phyloP scores from a whole-genome alignment of 2,329 filamentous ascomycete genomes.

The Colletotrichum liriopes region DNA sequence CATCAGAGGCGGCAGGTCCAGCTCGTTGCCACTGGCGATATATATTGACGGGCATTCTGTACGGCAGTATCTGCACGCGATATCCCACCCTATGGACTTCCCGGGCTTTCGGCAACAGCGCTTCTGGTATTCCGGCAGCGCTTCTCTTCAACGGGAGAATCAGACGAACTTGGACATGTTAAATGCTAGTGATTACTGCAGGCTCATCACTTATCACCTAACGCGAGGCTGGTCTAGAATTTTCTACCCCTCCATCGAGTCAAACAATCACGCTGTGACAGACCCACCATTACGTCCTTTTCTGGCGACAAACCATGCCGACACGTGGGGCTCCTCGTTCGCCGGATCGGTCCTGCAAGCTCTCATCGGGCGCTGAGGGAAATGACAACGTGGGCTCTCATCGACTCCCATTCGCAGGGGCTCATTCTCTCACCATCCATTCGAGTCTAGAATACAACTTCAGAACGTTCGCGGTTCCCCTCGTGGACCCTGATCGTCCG shows the following conservation, averaged over 20 bases:
- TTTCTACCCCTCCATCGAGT: constrained; percentile 34
- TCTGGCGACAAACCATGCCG: constrained; percentile 36
- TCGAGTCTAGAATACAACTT: not conserved
- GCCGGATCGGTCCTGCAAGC: constrained; percentile 23
- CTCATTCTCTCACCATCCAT: not conserved
- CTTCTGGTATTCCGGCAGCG: not conserved
- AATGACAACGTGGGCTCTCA: constrained; percentile 19
- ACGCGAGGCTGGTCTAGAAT: constrained; percentile 35
- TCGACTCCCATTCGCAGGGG: constrained; percentile 22
- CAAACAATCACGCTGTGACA: constrained; percentile 10
- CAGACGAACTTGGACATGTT: not conserved
- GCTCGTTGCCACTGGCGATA: constrained; percentile 25
- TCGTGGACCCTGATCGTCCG: constrained; percentile 6
- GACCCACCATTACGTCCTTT: constrained; percentile 9
- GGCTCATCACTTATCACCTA: constrained; percentile 8
- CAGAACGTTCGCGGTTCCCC: constrained; percentile 1
- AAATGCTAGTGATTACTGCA: constrained; percentile 8
- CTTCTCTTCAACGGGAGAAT: not conserved
- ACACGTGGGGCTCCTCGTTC: constrained; percentile 33
- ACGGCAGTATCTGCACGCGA: constrained; percentile 23
- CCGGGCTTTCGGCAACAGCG: constrained; percentile 23
- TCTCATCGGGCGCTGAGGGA: constrained; percentile 17
- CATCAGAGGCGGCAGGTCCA: constrained; percentile 4
- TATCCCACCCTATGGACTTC: not conserved
- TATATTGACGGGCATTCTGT: constrained; percentile 35